Percentiles rank a stretch among this genome's conserved stretches.
Conservation (phyloP, 225 moss, liverwort and hornwort genomes). For the Neckera pumila region DNA sequence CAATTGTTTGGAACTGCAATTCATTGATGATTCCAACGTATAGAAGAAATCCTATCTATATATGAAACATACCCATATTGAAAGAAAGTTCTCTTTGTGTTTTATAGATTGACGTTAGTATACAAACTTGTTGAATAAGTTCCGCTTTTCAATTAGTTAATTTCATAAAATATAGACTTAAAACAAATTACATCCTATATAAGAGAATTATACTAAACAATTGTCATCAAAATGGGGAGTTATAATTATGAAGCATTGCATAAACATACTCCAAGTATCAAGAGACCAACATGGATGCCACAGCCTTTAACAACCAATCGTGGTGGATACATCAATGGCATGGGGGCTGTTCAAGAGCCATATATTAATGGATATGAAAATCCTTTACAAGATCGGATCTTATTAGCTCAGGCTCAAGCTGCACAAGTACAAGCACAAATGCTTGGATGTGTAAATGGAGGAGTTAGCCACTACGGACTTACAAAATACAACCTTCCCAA, state of each 20-base stretch:
- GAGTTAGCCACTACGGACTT: background rate
- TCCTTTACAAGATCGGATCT: background rate
- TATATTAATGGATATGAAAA: background rate
- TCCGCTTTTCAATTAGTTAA: background rate
- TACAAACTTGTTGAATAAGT: background rate
- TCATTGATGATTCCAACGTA: too few species aligned
- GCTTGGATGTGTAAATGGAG: background rate
- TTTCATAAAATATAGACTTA: rapidly evolving
- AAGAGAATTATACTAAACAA: background rate
- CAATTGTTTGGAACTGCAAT: rapidly evolving
- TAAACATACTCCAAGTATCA: constrained; percentile 5
- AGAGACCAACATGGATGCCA: constrained; percentile 15
- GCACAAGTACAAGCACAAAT: background rate
- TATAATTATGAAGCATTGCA: constrained; percentile 32
- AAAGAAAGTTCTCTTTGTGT: background rate
- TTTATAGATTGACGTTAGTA: background rate
- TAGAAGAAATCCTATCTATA: background rate
- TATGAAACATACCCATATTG: background rate
- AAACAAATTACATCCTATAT: background rate
- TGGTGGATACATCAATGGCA: background rate
- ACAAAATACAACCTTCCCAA: background rate
- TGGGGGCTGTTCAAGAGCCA: background rate
- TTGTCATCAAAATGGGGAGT: constrained; percentile 7
- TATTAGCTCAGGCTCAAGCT: background rate
- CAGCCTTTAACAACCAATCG: background rate